phyloP scores from a whole-genome alignment of 129 eudicot genomes.

The Saussurea involucrata region DNA sequence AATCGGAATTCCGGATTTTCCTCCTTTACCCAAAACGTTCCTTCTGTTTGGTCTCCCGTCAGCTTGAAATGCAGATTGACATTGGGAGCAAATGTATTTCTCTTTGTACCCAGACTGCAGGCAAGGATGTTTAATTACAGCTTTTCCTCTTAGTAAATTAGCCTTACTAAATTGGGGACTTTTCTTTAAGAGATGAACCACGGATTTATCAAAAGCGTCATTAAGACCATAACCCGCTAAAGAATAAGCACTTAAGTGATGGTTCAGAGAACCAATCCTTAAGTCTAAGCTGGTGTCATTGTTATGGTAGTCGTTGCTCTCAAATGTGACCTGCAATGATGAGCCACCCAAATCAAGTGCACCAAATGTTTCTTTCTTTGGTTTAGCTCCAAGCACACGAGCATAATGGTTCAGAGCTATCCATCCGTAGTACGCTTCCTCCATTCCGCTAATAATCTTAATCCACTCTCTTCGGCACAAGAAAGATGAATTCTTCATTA shows the following conservation, averaged over 20 bases:
- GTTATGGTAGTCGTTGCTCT: slow-evolving; percentile 42
- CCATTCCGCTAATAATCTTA: slow-evolving; percentile 83
- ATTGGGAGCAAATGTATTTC: slow-evolving; percentile 66
- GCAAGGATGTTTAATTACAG: slow-evolving; percentile 79
- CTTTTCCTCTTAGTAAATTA: slow-evolving; percentile 53
- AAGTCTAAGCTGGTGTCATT: slow-evolving; percentile 71
- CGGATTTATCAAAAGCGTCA: slow-evolving; percentile 97
- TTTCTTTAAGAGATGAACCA: slow-evolving; percentile 65
- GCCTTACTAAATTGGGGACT: slow-evolving; percentile 30
- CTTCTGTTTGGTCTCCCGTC: slow-evolving; percentile 36
- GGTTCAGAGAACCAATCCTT: slow-evolving; percentile 75
- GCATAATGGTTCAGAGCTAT: slow-evolving; percentile 85
- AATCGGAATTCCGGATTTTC: slow-evolving; percentile 51
- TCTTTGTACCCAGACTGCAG: slow-evolving; percentile 81
- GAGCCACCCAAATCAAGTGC: slow-evolving; percentile 98
- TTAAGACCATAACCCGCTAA: slow-evolving; percentile 90
- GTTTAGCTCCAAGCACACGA: slow-evolving; percentile 65
- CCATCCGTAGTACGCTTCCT: slow-evolving; percentile 99
- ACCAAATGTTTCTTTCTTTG: slow-evolving; percentile 79
- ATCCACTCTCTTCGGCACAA: slow-evolving; percentile 79
- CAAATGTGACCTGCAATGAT: slow-evolving; percentile 93
- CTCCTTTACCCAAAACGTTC: slow-evolving; percentile 40
- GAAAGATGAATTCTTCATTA: slow-evolving; percentile 72
- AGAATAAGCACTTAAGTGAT: slow-evolving; percentile 92
- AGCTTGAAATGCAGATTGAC: slow-evolving; percentile 51